Base-by-base conservation (phyloP, 108 stramenopile genomes). In the Cyclotella cryptica region DNA sequence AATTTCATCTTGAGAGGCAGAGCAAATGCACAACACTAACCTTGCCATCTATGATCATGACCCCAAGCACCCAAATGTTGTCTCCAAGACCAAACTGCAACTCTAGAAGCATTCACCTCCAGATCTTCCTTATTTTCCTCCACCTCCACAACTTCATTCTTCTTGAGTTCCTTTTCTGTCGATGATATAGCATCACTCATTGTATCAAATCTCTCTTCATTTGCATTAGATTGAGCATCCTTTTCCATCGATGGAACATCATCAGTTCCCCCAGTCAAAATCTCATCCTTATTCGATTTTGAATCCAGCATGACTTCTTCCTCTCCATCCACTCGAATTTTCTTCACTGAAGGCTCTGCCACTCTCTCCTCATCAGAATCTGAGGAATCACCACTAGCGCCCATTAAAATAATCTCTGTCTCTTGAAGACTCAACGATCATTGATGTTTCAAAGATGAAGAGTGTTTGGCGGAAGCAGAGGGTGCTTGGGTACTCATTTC, bases 41-140 rank as follows among this genome's bases (percentile, higher is more conserved):
- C 24, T 24, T 42, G 18, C 64, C 59, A 61, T 46, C 57, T 27
- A n/a, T 26, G 59, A 61, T 47, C 24, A 26, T 35, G 46, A 22
- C 52, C 71, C 55, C 62, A 39, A 7, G 59, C 35, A 41, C 54
- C 78, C 10, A 79, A 29, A 61, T 79, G 52, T 49, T 67, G 52
- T 35, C 78, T 65, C 10, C 62, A 71, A 45, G 78, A 79, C 78
- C 78, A 79, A 15, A 45, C 30, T 41, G 66, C 78, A 10, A 44
- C 40, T 12, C 63, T 45, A 12, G 47, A 28, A 42, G 1, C 54
- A 14, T 52, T 22, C 15, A 40, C 10, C 8, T 51, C 49, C 0
- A 28, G 47, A 27, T 64, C 69, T 44, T 64, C 62, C 66, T 68
- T 71, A 63, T 52, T 55, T 47, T 43, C 44, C 29, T 47, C 64